Evolutionary conservation across 2,329 filamentous ascomycete genomes (phyloP).

Genomic region (Neopestalotiopsis clavispora): DNA sequence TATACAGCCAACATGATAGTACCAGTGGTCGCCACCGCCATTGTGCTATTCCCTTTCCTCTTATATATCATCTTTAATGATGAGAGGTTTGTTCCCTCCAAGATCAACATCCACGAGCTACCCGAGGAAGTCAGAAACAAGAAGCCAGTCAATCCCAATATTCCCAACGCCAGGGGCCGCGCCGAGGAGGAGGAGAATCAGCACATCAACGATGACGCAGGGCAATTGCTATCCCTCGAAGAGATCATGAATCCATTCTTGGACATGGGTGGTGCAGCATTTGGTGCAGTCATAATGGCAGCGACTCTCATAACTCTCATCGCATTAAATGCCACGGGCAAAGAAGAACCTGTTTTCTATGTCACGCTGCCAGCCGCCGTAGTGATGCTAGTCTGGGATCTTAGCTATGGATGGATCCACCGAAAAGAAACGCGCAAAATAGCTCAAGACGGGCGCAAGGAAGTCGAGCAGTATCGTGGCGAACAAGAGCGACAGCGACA

Average conservation of each 20-base stretch:
- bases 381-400: conserved; percentile 72
- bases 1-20: conserved; percentile 83
- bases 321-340: conserved; percentile 63
- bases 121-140: conserved; percentile 58
- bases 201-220: conserved; percentile 51
- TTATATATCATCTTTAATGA: conserved; percentile 72
- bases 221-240: conserved; percentile 64
- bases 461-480: conserved; percentile 48
- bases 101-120: conserved; percentile 72
- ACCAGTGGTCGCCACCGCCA: conserved; percentile 69
- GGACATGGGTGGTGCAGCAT: conserved; percentile 67
- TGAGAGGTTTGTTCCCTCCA: conserved; percentile 65
- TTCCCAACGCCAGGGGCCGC: conserved; percentile 65
- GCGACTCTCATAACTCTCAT: conserved; percentile 69
- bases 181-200: conserved; percentile 55
- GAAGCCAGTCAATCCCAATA: conserved; percentile 73
- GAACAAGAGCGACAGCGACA: conserved; percentile 40
- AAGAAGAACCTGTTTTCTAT: conserved; percentile 66
- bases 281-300: conserved; percentile 70
- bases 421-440: conserved; percentile 67
- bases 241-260: conserved; percentile 79
- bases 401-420: conserved; percentile 66
- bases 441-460: conserved; percentile 58
- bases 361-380: conserved; percentile 72
- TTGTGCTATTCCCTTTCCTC: conserved; percentile 72